phyloP scores from a whole-genome alignment of 805 yeast genomes.

The Wickerhamomyces mucosus region DNA sequence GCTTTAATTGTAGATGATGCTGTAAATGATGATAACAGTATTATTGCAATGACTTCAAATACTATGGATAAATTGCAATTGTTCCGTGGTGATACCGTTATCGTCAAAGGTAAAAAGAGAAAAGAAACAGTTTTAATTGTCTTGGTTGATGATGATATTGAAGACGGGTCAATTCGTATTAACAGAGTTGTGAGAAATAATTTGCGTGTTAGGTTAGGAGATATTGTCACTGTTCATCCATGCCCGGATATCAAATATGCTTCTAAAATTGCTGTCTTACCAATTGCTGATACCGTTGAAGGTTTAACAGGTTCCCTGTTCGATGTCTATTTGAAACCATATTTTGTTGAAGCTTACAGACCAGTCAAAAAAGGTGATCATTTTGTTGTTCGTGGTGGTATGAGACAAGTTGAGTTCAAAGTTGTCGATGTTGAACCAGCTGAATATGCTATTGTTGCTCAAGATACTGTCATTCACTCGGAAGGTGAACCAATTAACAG shows the following conservation, averaged over 20 bases:
- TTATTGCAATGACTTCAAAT: slow-evolving; percentile 86
- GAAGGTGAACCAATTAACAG: slow-evolving; percentile 98
- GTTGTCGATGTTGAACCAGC: slow-evolving; percentile 98
- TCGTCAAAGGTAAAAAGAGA: slow-evolving; percentile 96
- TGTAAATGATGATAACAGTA: slow-evolving; percentile 92
- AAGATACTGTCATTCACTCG: slow-evolving; percentile 95
- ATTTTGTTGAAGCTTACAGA: slow-evolving; percentile 97
- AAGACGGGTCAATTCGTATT: slow-evolving; percentile 88
- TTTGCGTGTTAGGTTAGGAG: slow-evolving; percentile 89
- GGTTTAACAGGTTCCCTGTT: slow-evolving; percentile 95
- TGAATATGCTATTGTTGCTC: slow-evolving; percentile 96
- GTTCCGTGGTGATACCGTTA: slow-evolving; percentile 96
- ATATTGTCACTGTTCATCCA: slow-evolving; percentile 82
- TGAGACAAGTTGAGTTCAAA: slow-evolving; percentile 98
- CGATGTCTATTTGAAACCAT: slow-evolving; percentile 94
- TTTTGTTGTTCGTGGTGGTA: slow-evolving; percentile 95
- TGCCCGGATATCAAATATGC: slow-evolving; percentile 99
- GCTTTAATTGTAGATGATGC: slow-evolving; percentile 93
- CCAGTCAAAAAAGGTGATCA: slow-evolving; percentile 97
- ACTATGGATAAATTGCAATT: slow-evolving; percentile 92
- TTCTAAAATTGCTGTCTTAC: slow-evolving; percentile 85
- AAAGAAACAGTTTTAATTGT: slow-evolving; percentile 96
- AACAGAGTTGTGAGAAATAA: slow-evolving; percentile 96
- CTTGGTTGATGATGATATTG: slow-evolving; percentile 91
- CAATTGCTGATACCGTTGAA: slow-evolving; percentile 96